Evolutionary conservation across 2,329 filamentous ascomycete species (phyloP), one percentile per base, ranked within the genome.

Genomic region (Dothidotthia symphoricarpi): DNA sequence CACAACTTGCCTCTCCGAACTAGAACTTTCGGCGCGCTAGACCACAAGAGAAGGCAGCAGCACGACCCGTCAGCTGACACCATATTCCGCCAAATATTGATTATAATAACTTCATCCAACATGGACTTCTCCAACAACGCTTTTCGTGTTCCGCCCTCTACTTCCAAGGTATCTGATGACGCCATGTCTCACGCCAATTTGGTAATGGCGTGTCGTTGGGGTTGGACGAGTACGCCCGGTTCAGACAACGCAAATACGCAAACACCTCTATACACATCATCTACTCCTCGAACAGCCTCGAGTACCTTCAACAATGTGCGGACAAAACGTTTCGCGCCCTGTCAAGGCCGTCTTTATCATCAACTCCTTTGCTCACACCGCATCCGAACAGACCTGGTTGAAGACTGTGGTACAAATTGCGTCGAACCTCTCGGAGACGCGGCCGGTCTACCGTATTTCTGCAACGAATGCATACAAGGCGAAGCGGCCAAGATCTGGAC

Each of bases 341-440:
- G 63, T 34, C 57, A 59, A 36, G 61, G 61, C 9, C 59, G 60
- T 6, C 53, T 64, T 6, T 65, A 65, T 25, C 63, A 66, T 28
- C 62, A 65, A 34, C 57, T 66, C 4, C 37, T 54, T 6, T 65
- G 63, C 34, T 62, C 61, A 13, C 63, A 66, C 43, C 55, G 59
- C 5, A 53, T 66, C 27, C 59, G 63, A 13, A 66, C 63, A 3
- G 60, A 65, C 36, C 29, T 64, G 0, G 61, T 64, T 5, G 62
- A 66, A 36, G 59, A 65, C 15, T 65, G 63, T 32, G 62, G 60
- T 16, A 34, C 41, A 27, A 66, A 64, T 36, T 66, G 63, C 24
- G 44, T 65, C 11, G 62, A 66, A 16, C 57, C 62, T 1, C 47
- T 52, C 17, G 49, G 47, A 11, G 43, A 37, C 7, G 31, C 41